These are phyloP conservation scores for Schizosaccharomyces versatilis DNA, from an alignment of 1,139 yeast genomes.

Conservation along the genomic window DNA sequence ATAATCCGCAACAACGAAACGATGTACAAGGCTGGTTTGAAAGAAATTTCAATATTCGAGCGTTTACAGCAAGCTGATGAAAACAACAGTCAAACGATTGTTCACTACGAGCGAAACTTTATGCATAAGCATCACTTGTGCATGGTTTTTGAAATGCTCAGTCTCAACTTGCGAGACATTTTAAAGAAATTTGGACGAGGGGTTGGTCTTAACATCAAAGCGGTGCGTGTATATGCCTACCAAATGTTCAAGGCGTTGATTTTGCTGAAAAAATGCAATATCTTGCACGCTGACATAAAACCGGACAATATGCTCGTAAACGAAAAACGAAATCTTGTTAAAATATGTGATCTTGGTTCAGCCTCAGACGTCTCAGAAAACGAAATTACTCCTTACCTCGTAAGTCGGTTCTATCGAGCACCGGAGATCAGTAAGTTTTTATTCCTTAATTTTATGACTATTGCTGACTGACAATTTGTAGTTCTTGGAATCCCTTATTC, in stretches of 20 bases:
- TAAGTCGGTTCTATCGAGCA: constrained; percentile 70
- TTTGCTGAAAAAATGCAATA: constrained; percentile 47
- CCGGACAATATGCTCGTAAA: constrained; percentile 69
- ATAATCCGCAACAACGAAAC: constrained; percentile 31
- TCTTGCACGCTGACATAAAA: constrained; percentile 71
- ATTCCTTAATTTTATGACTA: not conserved
- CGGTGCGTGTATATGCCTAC: constrained; percentile 60
- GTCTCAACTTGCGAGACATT: constrained; percentile 61
- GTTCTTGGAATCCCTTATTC: constrained; percentile 74
- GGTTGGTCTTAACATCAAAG: constrained; percentile 39
- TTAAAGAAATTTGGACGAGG: constrained; percentile 56
- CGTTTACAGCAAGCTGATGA: constrained; percentile 49
- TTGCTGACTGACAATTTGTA: not conserved
- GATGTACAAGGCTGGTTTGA: constrained; percentile 42
- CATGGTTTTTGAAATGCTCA: constrained; percentile 54
- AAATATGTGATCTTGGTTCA: constrained; percentile 74
- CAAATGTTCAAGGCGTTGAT: constrained; percentile 62
- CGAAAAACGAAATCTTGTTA: constrained; percentile 61
- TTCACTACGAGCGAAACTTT: constrained; percentile 52
- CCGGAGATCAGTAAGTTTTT: constrained; percentile 41
- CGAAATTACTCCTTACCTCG: constrained; percentile 71
- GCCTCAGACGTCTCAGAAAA: constrained; percentile 58
- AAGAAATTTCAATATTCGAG: constrained; percentile 52
- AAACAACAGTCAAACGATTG: constrained; percentile 40
- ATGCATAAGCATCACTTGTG: constrained; percentile 76